Evolutionary conservation across 129 eudicot species (phyloP), one percentile per base, ranked within the genome.

Genomic region (Centrapalus pauciflorus): DNA sequence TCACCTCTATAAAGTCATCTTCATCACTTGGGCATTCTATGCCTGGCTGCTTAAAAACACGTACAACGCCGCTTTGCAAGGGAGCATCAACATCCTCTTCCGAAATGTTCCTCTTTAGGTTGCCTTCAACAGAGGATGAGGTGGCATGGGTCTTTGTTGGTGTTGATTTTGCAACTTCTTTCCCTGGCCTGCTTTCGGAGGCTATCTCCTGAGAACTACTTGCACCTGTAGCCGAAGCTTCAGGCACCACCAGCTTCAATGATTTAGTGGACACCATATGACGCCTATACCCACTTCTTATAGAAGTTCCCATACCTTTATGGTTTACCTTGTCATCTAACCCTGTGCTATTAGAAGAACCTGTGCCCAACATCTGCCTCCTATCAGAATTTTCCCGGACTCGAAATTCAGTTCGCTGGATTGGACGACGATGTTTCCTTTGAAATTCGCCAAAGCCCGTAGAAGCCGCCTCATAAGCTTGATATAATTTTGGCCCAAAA

Each of bases 21-120:
- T 86, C 99, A 56, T 94, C 97, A 75, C 97, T 94, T 1, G 90
- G 86, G 30, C 90, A 85, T 77, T 94, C 99, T 6, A 94, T 94
- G 34, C 96, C 99, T 16, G 95, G 80, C 61, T 89, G 99, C 46
- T 82, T 76, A 46, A 76, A 94, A 37, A 86, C 82, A 49, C 83
- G 88, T n/a, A 89, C 94, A 65, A 94, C 75, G 32, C 99, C 99
- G 70, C 88, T 94, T 70, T 89, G 99, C 82, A 90, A 76, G 19
- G 99, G 99, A 43, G 92, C 90, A 70, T 89, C 97, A 59, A 86
- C 83, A 70, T 93, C 90, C 59, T 88, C 96, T 73, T 86, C 87
- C 7, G 84, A 68, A 66, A 75, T 74, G 67, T 80, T 84, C 75
- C 89, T 82, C 76, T 80, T 86, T 76, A 89, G 16, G 74, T 79